Percentiles rank a stretch among this genome's conserved stretches.
Conservation (phyloP, 2,329 filamentous ascomycete genomes). For the Trichothecium sympodiale region DNA sequence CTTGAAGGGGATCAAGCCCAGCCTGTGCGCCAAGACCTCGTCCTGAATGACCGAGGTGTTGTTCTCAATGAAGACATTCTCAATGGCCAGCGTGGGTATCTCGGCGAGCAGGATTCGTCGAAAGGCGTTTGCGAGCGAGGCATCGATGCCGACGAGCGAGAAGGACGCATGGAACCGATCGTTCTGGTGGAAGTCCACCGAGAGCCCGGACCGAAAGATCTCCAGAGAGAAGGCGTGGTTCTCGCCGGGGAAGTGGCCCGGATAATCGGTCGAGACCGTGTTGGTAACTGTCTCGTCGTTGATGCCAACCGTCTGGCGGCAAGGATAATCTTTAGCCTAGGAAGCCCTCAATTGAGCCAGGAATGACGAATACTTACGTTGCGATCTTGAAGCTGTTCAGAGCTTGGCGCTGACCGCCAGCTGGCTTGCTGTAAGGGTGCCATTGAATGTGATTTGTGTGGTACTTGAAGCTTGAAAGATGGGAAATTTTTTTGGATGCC, state of each 20-base stretch:
- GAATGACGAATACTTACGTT: conserved; percentile 32
- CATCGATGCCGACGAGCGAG: conserved; percentile 84
- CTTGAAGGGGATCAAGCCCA: conserved; percentile 83
- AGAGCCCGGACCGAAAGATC: conserved; percentile 59
- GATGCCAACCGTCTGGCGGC: conserved; percentile 64
- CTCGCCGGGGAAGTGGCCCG: conserved; percentile 81
- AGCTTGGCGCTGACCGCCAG: conserved; percentile 28
- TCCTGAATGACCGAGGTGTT: conserved; percentile 98
- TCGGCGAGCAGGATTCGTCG: conserved; percentile 92
- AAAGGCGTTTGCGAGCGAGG: conserved; percentile 91
- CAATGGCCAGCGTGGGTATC: conserved; percentile 87
- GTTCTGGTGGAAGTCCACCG: conserved; percentile 77
- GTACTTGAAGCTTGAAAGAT: conserved; percentile 5
- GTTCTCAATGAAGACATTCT: conserved; percentile 85
- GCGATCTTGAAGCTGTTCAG: conserved; percentile 49
- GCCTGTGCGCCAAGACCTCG: conserved; percentile 81
- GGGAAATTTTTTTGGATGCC: conserved; percentile 20
- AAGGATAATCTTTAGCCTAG: too few relatives aligned
- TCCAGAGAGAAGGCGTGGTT: conserved; percentile 70
- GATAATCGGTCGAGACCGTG: conserved; percentile 83
- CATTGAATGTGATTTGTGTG: conserved; percentile 13
- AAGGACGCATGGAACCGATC: conserved; percentile 69
- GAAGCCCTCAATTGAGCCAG: not conserved
- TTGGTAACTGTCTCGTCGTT: conserved; percentile 85
- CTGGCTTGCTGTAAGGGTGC: conserved; percentile 19